Evolutionary conservation across 768 basidiomycete species (phyloP).

Genomic region (Vishniacozyma victoriae): DNA sequence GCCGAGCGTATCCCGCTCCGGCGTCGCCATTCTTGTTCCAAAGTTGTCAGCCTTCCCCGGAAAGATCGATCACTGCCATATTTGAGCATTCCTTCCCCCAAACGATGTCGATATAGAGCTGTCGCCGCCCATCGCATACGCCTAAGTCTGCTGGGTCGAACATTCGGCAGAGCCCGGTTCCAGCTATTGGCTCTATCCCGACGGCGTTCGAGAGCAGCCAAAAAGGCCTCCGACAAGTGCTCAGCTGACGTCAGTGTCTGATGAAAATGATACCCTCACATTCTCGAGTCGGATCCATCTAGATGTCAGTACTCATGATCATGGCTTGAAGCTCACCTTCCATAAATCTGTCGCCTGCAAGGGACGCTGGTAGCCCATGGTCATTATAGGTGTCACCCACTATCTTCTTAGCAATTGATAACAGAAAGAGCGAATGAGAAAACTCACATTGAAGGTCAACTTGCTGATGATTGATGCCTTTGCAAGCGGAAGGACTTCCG

Average conservation of each 20-base stretch:
- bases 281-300: conserved; percentile 40
- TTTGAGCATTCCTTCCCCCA: conserved; percentile 5
- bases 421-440: no score
- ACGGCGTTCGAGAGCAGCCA: conserved; percentile 56
- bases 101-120: conserved; percentile 46
- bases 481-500: conserved; percentile 58
- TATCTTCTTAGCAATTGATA: background rate
- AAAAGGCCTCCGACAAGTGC: conserved; percentile 54
- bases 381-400: conserved; percentile 49
- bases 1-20: conserved; percentile 14
- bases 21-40: conserved; percentile 45
- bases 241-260: conserved; percentile 48
- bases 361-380: conserved; percentile 64
- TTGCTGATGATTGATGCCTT: conserved; percentile 57
- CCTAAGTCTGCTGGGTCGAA: conserved; percentile 15
- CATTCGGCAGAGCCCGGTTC: conserved; percentile 53
- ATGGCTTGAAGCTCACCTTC: conserved; percentile 55
- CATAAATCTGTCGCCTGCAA: conserved; percentile 70
- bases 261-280: no score
- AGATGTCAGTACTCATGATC: conserved; percentile 2
- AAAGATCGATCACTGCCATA: conserved; percentile 9
- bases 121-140: conserved; percentile 49
- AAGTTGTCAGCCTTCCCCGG: conserved; percentile 49
- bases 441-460: conserved; percentile 63
- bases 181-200: conserved; percentile 54